These are phyloP conservation scores for Botrytis elliptica DNA, from an alignment of 2,329 filamentous ascomycete genomes.

Conservation along the genomic window DNA sequence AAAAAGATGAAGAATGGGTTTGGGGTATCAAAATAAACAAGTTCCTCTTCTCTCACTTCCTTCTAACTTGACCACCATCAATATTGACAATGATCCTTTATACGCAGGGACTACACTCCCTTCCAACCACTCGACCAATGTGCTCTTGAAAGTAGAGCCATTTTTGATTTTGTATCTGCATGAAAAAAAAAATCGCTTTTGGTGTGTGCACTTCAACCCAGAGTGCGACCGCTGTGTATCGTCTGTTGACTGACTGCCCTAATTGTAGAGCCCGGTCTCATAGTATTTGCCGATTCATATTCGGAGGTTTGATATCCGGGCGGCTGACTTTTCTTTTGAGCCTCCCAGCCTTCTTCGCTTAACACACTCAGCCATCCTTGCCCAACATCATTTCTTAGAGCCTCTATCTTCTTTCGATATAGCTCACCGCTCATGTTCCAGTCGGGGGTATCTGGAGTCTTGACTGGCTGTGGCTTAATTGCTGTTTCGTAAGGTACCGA, in stretches of 20 bases:
- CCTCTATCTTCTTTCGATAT: conserved; percentile 86
- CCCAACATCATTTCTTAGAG: conserved; percentile 79
- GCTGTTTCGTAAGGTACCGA: conserved; percentile 31
- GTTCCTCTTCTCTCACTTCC: conserved; percentile 8
- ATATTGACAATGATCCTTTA: neutral
- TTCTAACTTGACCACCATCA: neutral
- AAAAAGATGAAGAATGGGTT: conserved; percentile 11
- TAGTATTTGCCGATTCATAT: conserved; percentile 35
- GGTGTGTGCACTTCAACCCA: conserved; percentile 32
- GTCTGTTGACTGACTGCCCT: conserved; percentile 39
- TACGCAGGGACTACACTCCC: neutral
- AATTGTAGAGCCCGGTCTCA: conserved; percentile 35
- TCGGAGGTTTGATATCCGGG: conserved; percentile 33
- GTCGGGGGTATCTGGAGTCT: conserved; percentile 45
- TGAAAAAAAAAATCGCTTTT: conserved; percentile 1
- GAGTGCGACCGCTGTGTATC: conserved; percentile 39
- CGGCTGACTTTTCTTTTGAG: conserved; percentile 33
- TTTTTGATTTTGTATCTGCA: neutral
- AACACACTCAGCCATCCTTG: conserved; percentile 84
- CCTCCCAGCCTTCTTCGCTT: conserved; percentile 70
- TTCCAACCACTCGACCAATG: neutral
- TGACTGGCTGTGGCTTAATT: conserved; percentile 26
- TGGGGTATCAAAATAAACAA: conserved; percentile 24
- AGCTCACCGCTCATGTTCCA: conserved; percentile 71
- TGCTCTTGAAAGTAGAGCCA: neutral